Conservation (phyloP, 768 basidiomycete genomes). For the Suillus clintonianus region DNA sequence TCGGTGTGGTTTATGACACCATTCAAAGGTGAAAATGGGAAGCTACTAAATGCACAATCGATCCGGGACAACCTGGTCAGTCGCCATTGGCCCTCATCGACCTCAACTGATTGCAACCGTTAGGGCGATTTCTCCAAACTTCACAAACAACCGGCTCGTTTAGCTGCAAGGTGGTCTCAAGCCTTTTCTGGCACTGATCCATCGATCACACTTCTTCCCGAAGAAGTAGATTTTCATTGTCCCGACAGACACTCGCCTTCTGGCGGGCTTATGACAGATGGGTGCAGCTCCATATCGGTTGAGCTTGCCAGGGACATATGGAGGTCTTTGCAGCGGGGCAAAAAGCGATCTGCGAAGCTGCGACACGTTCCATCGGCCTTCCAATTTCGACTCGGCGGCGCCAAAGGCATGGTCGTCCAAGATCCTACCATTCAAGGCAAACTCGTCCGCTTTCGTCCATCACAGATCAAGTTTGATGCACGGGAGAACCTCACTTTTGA, state of each 20-base stretch:
- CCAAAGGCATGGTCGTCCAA: conserved; percentile 49
- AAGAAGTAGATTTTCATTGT: conserved; percentile 33
- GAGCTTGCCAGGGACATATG: conserved; percentile 38
- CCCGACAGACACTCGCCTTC: conserved; percentile 30
- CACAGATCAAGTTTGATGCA: conserved; percentile 70
- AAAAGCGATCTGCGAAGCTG: conserved; percentile 17
- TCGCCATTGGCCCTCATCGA: background rate
- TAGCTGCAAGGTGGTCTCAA: conserved; percentile 54
- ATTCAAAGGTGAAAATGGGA: conserved; percentile 33
- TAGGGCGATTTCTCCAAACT: conserved; percentile 44
- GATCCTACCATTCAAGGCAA: conserved; percentile 39
- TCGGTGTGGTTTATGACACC: conserved; percentile 50
- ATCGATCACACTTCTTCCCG: conserved; percentile 36
- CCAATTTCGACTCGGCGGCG: conserved; percentile 49
- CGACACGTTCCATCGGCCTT: conserved; percentile 38
- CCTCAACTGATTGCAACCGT: background rate
- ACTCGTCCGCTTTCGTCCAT: conserved; percentile 41
- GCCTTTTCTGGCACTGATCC: conserved; percentile 55
- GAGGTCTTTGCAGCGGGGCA: conserved; percentile 31
- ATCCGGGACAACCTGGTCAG: conserved; percentile 38
- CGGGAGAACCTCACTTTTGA: conserved; percentile 46
- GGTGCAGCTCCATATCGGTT: conserved; percentile 48
- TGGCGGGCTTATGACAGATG: conserved; percentile 49
- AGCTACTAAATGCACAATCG: conserved; percentile 20
- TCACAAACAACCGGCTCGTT: conserved; percentile 42